Evolutionary conservation across 1,139 yeast species (phyloP), one percentile per base, ranked within the genome.

Genomic region (Suhomyces choctaworum): DNA sequence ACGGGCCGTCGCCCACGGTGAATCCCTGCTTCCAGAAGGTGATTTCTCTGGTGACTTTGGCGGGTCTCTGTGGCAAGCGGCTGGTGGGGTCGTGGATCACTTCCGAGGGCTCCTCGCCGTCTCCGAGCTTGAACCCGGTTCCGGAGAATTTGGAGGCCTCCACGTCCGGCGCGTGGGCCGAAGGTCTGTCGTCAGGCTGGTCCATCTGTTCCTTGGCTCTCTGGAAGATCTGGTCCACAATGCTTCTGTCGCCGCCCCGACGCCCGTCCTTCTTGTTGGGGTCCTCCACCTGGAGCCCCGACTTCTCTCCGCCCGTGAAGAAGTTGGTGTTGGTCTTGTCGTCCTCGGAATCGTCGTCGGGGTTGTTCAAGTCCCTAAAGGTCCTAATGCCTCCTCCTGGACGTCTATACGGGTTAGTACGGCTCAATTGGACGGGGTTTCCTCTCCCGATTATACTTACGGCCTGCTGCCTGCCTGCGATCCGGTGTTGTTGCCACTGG

Each of bases 21-120:
- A 94, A 92, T 2, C 98, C 98, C 55, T 92, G 94, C 50, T 81
- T 82, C 98, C 98, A 92, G 58, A 92, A 92, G 0, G 95, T 88
- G 44, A 94, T 82, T 34, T 82, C 83, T 52, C 95, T 71, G 12
- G 73, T 71, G 6, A 80, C 94, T 40, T 76, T 78, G 23, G 64
- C 64, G 3, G 75, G 71, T 34, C 62, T 66, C 38, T 60, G 60
- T 9, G 51, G 57, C 31, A 35, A 40, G 12, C 48, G 42, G 3
- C 64, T 60, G 29, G 54, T 56, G 1, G 66, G 57, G 47, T 66
- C 63, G 28, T 55, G 52, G 27, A 67, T 41, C 25, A 48, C 45
- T 47, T 65, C 59, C 23, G 80, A 70, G 43, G 76, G 71, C 5
- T 60, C 58, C 29, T 70, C 74, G 8, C 82, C 78, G 41, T 66